These are phyloP conservation scores for Nemania sp. DNA, from an alignment of 2,329 filamentous ascomycete species.

Conservation along the genomic window DNA sequence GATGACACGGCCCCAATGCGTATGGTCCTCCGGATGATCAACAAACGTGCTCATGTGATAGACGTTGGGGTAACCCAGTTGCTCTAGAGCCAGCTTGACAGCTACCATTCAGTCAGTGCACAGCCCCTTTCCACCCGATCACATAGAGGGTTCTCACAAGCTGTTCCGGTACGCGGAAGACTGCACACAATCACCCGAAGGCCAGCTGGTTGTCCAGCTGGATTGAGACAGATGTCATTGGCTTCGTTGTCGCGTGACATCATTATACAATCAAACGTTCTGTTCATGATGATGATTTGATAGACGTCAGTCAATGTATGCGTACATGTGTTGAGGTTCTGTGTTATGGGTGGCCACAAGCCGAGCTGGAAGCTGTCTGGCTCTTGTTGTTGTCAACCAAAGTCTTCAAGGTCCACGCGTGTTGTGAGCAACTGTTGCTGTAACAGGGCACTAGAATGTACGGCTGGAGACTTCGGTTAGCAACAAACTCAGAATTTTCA, in stretches of 20 bases:
- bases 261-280: neutral
- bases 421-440: neutral
- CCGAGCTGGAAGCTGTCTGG: neutral
- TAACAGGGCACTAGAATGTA: neutral
- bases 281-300: neutral
- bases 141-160: constrained; percentile 14
- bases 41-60: constrained; percentile 29
- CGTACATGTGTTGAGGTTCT: neutral
- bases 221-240: neutral
- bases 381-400: neutral
- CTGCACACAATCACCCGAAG: constrained; percentile 26
- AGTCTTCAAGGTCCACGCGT: neutral
- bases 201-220: neutral
- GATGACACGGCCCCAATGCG: constrained; percentile 19
- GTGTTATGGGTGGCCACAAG: neutral
- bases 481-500: neutral
- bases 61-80: constrained; percentile 21
- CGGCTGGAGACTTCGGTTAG: neutral
- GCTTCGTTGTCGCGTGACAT: neutral
- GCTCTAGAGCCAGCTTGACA: constrained; percentile 26
- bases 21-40: constrained; percentile 17
- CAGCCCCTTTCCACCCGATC: neutral
- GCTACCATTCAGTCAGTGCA: constrained; percentile 7
- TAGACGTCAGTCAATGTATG: neutral
- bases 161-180: constrained; percentile 27